Evolutionary conservation across 75 land plant species (phyloP).

Genomic region (Selaginella moellendorffii): DNA sequence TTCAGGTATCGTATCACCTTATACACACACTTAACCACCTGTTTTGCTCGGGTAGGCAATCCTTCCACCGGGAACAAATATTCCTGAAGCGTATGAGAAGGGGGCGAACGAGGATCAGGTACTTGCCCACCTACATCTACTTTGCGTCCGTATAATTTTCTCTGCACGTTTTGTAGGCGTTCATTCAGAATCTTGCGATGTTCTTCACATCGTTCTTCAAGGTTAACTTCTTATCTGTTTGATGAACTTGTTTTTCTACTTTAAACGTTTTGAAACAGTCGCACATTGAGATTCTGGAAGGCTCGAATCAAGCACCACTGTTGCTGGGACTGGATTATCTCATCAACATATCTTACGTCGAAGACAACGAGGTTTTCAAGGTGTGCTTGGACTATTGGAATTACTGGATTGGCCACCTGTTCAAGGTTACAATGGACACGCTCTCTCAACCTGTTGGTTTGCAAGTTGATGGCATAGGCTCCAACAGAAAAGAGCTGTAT

Average conservation of each 20-base stretch:
- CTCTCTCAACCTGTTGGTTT: not conserved
- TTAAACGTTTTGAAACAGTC: too few species aligned
- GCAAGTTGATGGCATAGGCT: not conserved
- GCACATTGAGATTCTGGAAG: slow-evolving; percentile 78
- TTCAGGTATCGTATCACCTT: slow-evolving; percentile 43
- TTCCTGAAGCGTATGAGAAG: slow-evolving; percentile 77
- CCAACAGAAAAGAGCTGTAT: slow-evolving; percentile 56
- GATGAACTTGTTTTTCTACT: not conserved
- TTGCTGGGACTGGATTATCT: slow-evolving; percentile 86
- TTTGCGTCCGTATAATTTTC: not conserved
- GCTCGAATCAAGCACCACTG: slow-evolving; percentile 49
- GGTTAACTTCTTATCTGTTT: slow-evolving; percentile 28
- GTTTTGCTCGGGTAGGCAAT: slow-evolving; percentile 32
- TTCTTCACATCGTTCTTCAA: slow-evolving; percentile 95
- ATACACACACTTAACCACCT: not conserved
- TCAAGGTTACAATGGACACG: slow-evolving; percentile 19
- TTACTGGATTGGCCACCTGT: slow-evolving; percentile 63
- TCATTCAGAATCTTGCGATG: slow-evolving; percentile 86
- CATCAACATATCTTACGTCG: slow-evolving; percentile 88
- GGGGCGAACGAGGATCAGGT: slow-evolving; percentile 94
- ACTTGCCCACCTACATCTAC: not conserved
- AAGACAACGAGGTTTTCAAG: slow-evolving; percentile 97
- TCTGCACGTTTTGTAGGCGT: slow-evolving; percentile 36
- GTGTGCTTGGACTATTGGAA: slow-evolving; percentile 99
- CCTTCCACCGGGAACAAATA: slow-evolving; percentile 68